Evolutionary conservation across 2,329 filamentous ascomycete species (phyloP).

Genomic region (Microdochium nivale): DNA sequence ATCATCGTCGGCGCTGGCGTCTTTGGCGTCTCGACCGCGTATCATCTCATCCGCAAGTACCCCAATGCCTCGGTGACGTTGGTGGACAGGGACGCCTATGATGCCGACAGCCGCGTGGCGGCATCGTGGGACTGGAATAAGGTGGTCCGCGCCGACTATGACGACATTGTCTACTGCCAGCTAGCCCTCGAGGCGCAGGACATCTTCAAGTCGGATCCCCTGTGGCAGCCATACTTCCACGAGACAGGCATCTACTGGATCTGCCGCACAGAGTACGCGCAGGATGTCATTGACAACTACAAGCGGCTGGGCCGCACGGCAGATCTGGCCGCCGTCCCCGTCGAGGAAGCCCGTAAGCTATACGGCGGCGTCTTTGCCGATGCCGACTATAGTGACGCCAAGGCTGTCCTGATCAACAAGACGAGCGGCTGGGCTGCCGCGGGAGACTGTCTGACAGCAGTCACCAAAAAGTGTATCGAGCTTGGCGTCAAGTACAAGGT

Average conservation of each 20-base stretch:
- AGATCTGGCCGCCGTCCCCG: conserved; percentile 33
- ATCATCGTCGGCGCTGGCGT: conserved; percentile 58
- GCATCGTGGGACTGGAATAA: conserved; percentile 71
- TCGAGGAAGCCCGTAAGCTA: conserved; percentile 36
- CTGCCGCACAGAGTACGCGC: conserved; percentile 39
- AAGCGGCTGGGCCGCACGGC: conserved; percentile 28
- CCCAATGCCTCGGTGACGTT: conserved; percentile 43
- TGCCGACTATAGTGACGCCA: conserved; percentile 50
- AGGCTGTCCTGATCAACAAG: conserved; percentile 51
- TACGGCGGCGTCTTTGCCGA: conserved; percentile 51
- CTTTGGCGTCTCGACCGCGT: conserved; percentile 59
- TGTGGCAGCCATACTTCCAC: conserved; percentile 49
- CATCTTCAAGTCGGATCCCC: conserved; percentile 47
- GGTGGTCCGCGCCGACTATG: conserved; percentile 61
- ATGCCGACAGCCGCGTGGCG: conserved; percentile 39
- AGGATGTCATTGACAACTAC: conserved; percentile 45
- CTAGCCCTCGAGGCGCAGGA: conserved; percentile 59
- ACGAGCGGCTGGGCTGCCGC: conserved; percentile 58
- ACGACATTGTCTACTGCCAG: conserved; percentile 52
- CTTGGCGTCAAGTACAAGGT: conserved; percentile 51
- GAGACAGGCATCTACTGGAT: conserved; percentile 52
- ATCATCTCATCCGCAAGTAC: conserved; percentile 45
- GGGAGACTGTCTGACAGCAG: conserved; percentile 43
- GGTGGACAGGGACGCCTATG: conserved; percentile 45
- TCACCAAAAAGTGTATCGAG: conserved; percentile 42